Percentiles rank a stretch among this genome's conserved stretches.
phyloP scores from a whole-genome alignment of 805 yeast species.

The Ogataea neopini region DNA sequence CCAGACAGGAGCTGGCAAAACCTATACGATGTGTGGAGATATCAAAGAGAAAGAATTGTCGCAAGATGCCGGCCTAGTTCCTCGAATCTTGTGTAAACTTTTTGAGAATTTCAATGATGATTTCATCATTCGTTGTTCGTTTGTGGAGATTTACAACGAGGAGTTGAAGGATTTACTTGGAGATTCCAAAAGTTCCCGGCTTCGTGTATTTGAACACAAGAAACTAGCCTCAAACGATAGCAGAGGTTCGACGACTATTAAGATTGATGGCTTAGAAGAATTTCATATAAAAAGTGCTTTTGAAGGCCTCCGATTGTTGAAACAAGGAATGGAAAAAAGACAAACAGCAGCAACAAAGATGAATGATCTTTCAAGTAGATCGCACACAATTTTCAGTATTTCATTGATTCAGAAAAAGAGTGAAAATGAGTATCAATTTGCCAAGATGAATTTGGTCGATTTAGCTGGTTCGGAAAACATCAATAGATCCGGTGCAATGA shows the following conservation, averaged over 20 bases:
- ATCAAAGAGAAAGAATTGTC: constrained; percentile 25
- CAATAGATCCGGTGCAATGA: constrained; percentile 80
- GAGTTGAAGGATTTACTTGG: constrained; percentile 45
- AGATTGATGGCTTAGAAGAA: constrained; percentile 67
- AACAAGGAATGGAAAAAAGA: constrained; percentile 57
- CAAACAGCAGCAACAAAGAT: constrained; percentile 73
- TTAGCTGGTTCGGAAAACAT: constrained; percentile 95
- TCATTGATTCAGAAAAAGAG: constrained; percentile 48
- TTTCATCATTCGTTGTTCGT: constrained; percentile 49
- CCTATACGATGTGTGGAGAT: constrained; percentile 61
- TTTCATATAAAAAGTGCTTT: constrained; percentile 52
- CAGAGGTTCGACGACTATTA: constrained; percentile 32
- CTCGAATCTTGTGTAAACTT: constrained; percentile 45
- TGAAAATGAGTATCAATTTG: constrained; percentile 30
- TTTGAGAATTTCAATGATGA: constrained; percentile 38
- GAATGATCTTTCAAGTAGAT: constrained; percentile 72
- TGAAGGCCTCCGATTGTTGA: constrained; percentile 57
- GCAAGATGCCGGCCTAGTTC: constrained; percentile 49
- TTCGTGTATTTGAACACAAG: constrained; percentile 42
- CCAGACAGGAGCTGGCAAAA: constrained; percentile 63
- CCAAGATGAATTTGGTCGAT: constrained; percentile 72
- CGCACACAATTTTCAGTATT: constrained; percentile 75
- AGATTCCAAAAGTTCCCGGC: constrained; percentile 33
- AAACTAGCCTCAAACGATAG: constrained; percentile 17
- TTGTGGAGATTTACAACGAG: constrained; percentile 53